Conservation (phyloP, 108 stramenopile species). For the Schizochytrium sp. region DNA sequence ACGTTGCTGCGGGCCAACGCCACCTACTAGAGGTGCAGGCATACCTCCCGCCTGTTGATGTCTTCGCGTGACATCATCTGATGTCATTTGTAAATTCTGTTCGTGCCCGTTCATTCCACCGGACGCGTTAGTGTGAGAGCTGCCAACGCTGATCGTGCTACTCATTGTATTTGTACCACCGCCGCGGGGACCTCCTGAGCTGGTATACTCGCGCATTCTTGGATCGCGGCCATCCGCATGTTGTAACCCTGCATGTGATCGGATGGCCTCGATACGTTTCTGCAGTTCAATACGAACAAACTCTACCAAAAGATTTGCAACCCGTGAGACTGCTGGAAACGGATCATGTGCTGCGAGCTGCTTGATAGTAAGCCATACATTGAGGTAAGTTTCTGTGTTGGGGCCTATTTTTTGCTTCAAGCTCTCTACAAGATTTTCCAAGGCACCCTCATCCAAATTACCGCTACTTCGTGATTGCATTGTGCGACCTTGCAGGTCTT, state of each 20-base stretch:
- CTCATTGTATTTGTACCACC: neutral
- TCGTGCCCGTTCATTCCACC: neutral
- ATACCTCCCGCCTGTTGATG: neutral
- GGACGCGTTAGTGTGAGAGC: neutral
- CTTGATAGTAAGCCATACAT: conserved; percentile 81
- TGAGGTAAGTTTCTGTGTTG: conserved; percentile 61
- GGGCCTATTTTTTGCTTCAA: conserved; percentile 59
- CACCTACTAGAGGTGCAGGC: neutral
- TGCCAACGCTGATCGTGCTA: neutral
- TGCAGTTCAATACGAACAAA: conserved; percentile 17
- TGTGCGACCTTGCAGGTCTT: neutral
- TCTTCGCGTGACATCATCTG: too few species aligned
- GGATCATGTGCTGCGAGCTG: conserved; percentile 82
- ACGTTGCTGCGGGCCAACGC: neutral
- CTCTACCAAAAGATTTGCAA: conserved; percentile 65
- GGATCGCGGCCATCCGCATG: neutral
- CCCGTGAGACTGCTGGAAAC: conserved; percentile 78
- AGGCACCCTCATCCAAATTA: neutral
- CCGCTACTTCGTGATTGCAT: neutral
- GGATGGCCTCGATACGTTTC: conserved; percentile 33
- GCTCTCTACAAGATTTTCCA: neutral
- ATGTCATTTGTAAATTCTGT: neutral
- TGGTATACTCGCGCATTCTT: neutral
- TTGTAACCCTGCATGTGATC: conserved; percentile 43
- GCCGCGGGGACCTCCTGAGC: neutral